Conservation (phyloP, 2,329 filamentous ascomycete genomes). For the Fusarium sp. region DNA sequence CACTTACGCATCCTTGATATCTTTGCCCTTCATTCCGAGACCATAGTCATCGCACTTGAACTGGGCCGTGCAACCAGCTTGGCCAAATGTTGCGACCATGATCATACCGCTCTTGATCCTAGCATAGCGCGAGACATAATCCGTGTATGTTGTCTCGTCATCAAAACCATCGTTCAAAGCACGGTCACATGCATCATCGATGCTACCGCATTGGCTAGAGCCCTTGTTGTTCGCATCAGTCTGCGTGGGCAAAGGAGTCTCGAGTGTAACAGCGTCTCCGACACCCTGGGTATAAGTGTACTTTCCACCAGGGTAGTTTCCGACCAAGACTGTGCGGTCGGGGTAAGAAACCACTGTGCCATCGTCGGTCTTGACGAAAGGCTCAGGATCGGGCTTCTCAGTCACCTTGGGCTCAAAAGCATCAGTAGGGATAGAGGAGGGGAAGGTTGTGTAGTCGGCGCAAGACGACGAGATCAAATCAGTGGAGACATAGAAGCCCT, state of each 20-base stretch:
- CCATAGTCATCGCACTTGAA: constrained; percentile 25
- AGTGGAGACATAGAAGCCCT: not conserved
- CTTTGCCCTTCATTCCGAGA: constrained; percentile 23
- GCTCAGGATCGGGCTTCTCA: not conserved
- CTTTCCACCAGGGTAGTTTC: constrained; percentile 5
- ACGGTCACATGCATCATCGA: constrained; percentile 27
- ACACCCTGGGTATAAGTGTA: constrained; percentile 1
- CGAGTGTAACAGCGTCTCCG: not conserved
- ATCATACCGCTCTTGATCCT: constrained; percentile 14
- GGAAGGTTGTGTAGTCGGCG: constrained; percentile 8
- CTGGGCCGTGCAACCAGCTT: constrained; percentile 24
- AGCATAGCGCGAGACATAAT: constrained; percentile 12
- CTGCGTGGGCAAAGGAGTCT: constrained; percentile 3
- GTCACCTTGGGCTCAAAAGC: constrained; percentile 3
- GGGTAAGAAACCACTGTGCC: constrained; percentile 18
- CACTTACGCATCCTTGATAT: constrained; percentile 30
- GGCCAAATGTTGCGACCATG: constrained; percentile 1
- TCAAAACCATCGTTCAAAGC: constrained; percentile 12
- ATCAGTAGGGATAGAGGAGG: not conserved
- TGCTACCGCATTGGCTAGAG: constrained; percentile 23
- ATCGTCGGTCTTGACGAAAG: constrained; percentile 4
- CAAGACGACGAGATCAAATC: not conserved
- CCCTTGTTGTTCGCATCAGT: constrained; percentile 23
- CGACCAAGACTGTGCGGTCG: not conserved
- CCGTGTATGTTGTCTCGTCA: constrained; percentile 12